Base-by-base conservation (phyloP, 805 yeast species). In the Lipomyces yamanashiensis region DNA sequence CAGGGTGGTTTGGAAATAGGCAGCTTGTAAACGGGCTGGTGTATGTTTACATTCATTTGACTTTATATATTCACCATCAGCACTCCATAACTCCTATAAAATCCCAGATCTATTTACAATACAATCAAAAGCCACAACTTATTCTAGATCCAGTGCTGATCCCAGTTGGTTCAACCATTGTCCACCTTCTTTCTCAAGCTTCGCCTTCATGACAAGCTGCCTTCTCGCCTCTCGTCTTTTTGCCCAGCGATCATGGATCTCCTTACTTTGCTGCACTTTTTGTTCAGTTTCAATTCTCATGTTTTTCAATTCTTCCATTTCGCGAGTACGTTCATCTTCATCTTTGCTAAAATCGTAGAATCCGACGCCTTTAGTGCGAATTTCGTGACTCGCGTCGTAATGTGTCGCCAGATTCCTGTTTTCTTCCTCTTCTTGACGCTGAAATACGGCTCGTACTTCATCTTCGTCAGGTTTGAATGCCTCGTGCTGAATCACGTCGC, bases 331-430 rank as follows among this genome's bases (percentile, higher is more conserved):
- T 19, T 39, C 56, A 7, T 59, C 62, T 19, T 62, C 71, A 36
- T 67, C 71, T 17, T 57, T 50, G 28, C 71, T 66, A 44, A 70
- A 70, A 40, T 69, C 52, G 54, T 69, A 70, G 41, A 70, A 70
- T 12, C 72, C 73, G 5, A 67, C 71, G n/a, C 72, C 72, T 49
- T 65, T 67, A 6, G 55, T 55, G 17, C 72, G 52, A 10, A 70
- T 51, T 50, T 70, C 72, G 40, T 50, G 59, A 15, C 47, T 47
- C 5, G 72, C 67, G 50, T 70, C 71, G 57, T 70, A 70, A 54
- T 69, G 71, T 23, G 51, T 64, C 3, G 54, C 62, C n/a, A 47
- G 40, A 36, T 49, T 65, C 10, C 28, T 33, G 5, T 49, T 47
- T 21, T 12, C 13, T 39, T 53, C 57, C 10, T 62, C 54, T 21